phyloP scores from a whole-genome alignment of 192 early-diverging fungal genomes.

The Cladochytrium replicatum region DNA sequence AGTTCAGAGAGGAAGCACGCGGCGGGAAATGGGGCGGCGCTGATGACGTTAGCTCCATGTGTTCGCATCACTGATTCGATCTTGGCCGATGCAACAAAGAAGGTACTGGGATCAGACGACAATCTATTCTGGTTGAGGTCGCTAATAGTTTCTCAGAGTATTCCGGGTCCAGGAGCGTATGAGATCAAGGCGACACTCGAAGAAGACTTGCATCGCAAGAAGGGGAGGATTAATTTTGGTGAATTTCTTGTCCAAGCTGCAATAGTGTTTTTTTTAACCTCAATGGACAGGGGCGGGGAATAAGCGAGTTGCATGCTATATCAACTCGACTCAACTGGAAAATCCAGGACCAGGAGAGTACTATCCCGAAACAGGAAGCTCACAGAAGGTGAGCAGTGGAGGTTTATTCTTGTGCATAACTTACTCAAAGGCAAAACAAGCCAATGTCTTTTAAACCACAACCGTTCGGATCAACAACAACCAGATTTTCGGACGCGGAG shows the following conservation, averaged over 20 bases:
- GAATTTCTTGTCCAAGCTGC: no score
- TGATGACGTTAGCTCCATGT: conserved; percentile 47
- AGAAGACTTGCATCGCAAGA: conserved; percentile 12
- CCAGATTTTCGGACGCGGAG: conserved; percentile 22
- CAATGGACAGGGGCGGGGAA: neutral
- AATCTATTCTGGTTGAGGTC: conserved; percentile 4
- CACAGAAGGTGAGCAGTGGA: no score
- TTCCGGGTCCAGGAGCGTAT: conserved; percentile 38
- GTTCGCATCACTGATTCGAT: conserved; percentile 39
- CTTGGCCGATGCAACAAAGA: conserved; percentile 25
- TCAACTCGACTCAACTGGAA: conserved; percentile 23
- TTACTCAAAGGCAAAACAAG: no score
- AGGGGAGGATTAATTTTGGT: conserved; percentile 15
- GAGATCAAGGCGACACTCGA: conserved; percentile 30
- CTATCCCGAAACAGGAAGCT: conserved; percentile 41
- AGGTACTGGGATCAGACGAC: no score
- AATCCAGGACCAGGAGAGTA: conserved; percentile 41
- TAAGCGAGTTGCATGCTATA: conserved; percentile 5
- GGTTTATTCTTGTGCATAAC: no score
- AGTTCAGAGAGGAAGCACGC: conserved; percentile 18
- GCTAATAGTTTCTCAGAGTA: conserved; percentile 11
- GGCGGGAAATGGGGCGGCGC: conserved; percentile 31
- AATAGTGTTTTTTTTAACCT: neutral
- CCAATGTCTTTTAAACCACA: conserved; percentile 25
- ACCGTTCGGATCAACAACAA: conserved; percentile 38